Conservation (phyloP, 2,329 filamentous ascomycete species). For the Ophiocordyceps camponoti-floridani region DNA sequence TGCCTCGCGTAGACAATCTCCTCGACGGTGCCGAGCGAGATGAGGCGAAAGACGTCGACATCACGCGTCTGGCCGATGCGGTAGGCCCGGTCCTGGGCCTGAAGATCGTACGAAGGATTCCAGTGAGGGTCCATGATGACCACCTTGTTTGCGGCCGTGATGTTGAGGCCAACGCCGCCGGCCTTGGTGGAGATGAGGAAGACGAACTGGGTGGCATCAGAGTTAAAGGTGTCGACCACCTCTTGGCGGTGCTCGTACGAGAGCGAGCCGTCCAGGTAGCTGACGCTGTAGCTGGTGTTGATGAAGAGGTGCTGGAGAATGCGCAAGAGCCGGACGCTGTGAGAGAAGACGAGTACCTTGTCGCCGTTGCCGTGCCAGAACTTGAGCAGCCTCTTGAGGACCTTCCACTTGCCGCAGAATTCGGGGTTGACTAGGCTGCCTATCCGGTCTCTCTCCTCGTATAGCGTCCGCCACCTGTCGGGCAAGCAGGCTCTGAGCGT, state of each 20-base stretch:
- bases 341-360: conserved; percentile 90
- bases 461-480: conserved; percentile 55
- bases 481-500: conserved; percentile 61
- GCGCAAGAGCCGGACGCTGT: conserved; percentile 68
- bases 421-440: conserved; percentile 68
- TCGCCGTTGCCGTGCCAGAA: conserved; percentile 85
- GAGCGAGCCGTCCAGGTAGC: conserved; percentile 76
- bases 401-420: conserved; percentile 94
- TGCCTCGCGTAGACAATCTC: conserved; percentile 95
- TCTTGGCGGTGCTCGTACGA: conserved; percentile 66
- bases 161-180: conserved; percentile 86
- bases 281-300: conserved; percentile 77
- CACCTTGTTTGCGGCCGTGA: conserved; percentile 94
- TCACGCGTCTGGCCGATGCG: conserved; percentile 84
- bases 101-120: conserved; percentile 89
- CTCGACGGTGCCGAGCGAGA: conserved; percentile 84
- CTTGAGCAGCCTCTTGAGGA: conserved; percentile 67
- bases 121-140: conserved; percentile 95
- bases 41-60: conserved; percentile 85
- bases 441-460: conserved; percentile 59
- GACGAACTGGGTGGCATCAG: conserved; percentile 72
- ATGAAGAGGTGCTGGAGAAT: conserved; percentile 77
- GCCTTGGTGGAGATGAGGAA: conserved; percentile 92
- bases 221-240: conserved; percentile 81
- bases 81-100: conserved; percentile 92